Percentiles rank a stretch among this genome's conserved stretches.
These are phyloP conservation scores for Evansstolkia leycettana DNA, from an alignment of 495 filamentous ascomycete genomes.

Conservation along the genomic window DNA sequence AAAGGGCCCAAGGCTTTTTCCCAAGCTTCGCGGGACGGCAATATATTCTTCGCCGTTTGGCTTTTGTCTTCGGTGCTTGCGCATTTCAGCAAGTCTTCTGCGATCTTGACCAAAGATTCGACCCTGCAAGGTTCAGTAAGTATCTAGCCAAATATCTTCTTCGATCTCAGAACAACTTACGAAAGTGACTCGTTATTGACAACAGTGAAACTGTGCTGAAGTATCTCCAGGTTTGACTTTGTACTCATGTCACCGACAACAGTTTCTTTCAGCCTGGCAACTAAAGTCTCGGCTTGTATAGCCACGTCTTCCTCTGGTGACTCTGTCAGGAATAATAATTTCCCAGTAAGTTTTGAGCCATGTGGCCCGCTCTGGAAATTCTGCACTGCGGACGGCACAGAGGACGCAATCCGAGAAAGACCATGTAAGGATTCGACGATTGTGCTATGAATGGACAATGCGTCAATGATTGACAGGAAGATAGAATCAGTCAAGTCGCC, in stretches of 20 bases:
- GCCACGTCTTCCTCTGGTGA: conserved; percentile 42
- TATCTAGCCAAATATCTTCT: not conserved
- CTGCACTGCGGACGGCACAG: conserved; percentile 21
- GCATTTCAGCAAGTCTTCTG: conserved; percentile 35
- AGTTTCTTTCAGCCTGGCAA: conserved; percentile 25
- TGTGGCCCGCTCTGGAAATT: conserved; percentile 29
- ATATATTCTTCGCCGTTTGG: conserved; percentile 24
- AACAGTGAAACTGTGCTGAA: conserved; percentile 36
- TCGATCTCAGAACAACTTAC: conserved; percentile 16
- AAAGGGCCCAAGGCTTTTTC: conserved; percentile 43
- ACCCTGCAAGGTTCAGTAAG: conserved; percentile 26
- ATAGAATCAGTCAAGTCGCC: conserved; percentile 29
- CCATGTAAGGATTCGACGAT: conserved; percentile 24
- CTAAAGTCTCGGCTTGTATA: conserved; percentile 33
- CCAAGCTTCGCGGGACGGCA: conserved; percentile 40
- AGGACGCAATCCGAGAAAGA: conserved; percentile 24
- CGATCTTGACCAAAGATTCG: conserved; percentile 41
- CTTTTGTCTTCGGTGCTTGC: conserved; percentile 16
- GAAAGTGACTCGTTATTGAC: conserved; percentile 42
- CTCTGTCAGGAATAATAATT: conserved; percentile 45
- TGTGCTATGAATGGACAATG: conserved; percentile 21
- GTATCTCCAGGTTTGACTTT: conserved; percentile 35
- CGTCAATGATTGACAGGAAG: conserved; percentile 24
- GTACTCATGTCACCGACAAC: conserved; percentile 22
- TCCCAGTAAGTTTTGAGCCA: conserved; percentile 42